These are phyloP conservation scores for Striga asiatica DNA, from an alignment of 257 asterid species.

Conservation along the genomic window DNA sequence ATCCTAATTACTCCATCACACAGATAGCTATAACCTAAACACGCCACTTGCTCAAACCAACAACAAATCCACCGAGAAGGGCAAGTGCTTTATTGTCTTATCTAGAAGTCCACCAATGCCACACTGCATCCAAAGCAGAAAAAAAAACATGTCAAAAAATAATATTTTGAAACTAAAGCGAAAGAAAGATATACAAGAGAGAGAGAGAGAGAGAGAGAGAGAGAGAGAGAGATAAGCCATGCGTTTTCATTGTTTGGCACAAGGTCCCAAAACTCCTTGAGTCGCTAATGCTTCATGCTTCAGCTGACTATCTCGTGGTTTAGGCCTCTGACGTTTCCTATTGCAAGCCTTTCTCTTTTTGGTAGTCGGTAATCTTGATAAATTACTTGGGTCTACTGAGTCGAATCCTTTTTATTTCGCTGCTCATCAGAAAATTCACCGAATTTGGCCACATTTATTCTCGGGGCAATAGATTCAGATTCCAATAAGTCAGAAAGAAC, in stretches of 20 bases:
- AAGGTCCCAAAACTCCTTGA: constrained; percentile 57
- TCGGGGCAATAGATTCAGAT: too few relatives aligned
- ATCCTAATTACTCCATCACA: too few relatives aligned
- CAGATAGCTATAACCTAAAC: too few relatives aligned
- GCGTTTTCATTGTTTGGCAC: too few relatives aligned
- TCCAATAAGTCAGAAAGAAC: too few relatives aligned
- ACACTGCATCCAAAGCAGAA: constrained; percentile 40
- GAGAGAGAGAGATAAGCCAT: too few relatives aligned
- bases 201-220: too few relatives aligned
- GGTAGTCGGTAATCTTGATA: constrained; percentile 25
- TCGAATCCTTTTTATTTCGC: constrained; percentile 25
- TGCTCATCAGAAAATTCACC: constrained; percentile 24
- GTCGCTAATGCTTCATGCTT: constrained; percentile 83
- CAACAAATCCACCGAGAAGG: too few relatives aligned
- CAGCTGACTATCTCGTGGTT: constrained; percentile 90
- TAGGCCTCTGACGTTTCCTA: constrained; percentile 38
- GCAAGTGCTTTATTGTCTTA: too few relatives aligned
- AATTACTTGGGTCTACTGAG: constrained; percentile 19
- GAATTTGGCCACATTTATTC: too few relatives aligned
- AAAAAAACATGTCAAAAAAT: constrained; percentile 6
- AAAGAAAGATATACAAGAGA: constrained; percentile 38
- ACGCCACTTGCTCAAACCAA: too few relatives aligned
- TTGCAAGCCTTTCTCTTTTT: constrained; percentile 37
- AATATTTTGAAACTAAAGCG: constrained; percentile 62
- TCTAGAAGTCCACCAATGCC: constrained; percentile 96